Percentiles rank a stretch among this genome's conserved stretches.
phyloP scores from a whole-genome alignment of 208 protist species.

The Trypanosomatidae sp. region DNA sequence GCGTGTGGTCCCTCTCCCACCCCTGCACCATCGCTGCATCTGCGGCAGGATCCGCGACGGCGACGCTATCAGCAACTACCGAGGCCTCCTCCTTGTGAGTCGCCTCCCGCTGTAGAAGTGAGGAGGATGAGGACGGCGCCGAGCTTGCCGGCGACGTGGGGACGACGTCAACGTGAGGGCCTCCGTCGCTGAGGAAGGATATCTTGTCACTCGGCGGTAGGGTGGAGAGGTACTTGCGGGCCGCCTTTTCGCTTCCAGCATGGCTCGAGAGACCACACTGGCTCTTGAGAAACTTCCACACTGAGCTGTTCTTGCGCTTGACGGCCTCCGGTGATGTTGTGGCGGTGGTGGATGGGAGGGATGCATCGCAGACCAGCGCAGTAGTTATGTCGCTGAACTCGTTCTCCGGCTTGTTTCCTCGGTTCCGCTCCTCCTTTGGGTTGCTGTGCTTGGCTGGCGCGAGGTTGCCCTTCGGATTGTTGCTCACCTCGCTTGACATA shows the following conservation, averaged over 20 bases:
- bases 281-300: slow-evolving; percentile 18
- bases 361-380: not conserved
- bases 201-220: slow-evolving; percentile 3
- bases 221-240: slow-evolving; percentile 18
- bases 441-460: not conserved
- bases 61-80: not conserved
- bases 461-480: not conserved
- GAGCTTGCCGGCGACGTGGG: slow-evolving; percentile 4
- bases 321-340: not conserved
- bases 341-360: not conserved
- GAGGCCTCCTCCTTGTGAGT: not conserved
- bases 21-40: not conserved
- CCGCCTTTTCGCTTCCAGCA: not conserved
- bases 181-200: slow-evolving; percentile 1
- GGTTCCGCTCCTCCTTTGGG: not conserved
- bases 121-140: not conserved
- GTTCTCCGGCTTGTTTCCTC: not conserved
- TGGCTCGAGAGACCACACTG: not conserved
- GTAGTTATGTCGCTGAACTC: slow-evolving; percentile 20
- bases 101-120: not conserved
- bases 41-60: not conserved
- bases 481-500: not conserved
- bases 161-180: not conserved
- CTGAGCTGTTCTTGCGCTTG: slow-evolving; percentile 6
- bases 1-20: not conserved